A percentile compares a stretch with the other conserved stretches of the same genome.
Evolutionary conservation across 257 asterid species (phyloP).

Genomic region (Oldenlandia corymbosa): DNA sequence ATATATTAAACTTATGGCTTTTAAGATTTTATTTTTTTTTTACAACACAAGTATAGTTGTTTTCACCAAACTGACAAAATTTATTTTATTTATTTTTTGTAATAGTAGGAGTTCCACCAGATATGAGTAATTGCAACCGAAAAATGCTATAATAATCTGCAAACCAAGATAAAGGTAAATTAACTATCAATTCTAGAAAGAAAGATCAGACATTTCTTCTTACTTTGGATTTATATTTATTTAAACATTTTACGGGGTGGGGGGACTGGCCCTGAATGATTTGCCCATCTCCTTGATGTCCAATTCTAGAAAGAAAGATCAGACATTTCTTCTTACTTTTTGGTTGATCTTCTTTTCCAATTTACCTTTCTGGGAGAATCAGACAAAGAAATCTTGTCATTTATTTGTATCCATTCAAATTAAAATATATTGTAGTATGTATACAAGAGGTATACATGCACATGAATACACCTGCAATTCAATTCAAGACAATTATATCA

Average conservation of each 20-base stretch:
- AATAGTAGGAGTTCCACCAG: no score
- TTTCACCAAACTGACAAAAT: not conserved
- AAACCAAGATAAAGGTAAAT: no score
- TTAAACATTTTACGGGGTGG: no score
- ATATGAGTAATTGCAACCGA: no score
- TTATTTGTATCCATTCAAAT: slow-evolving; percentile 12
- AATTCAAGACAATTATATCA: not conserved
- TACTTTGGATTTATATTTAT: no score
- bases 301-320: not conserved
- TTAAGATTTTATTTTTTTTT: no score
- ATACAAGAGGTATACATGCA: slow-evolving; percentile 13
- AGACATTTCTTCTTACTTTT: not conserved
- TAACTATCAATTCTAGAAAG: not conserved
- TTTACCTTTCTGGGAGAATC: slow-evolving; percentile 4
- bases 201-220: not conserved
- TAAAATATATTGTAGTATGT: not conserved
- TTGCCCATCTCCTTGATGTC: no score
- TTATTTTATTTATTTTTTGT: no score
- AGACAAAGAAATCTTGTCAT: slow-evolving; percentile 28
- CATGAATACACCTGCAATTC: not conserved
- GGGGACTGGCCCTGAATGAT: no score
- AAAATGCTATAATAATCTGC: no score
- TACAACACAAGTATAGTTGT: not conserved
- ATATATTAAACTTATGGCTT: no score
- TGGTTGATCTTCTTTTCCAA: no score